Percentiles rank a stretch among this genome's conserved stretches.
phyloP scores from a whole-genome alignment of 139 green algal genomes.

The Haematococcus sp. region DNA sequence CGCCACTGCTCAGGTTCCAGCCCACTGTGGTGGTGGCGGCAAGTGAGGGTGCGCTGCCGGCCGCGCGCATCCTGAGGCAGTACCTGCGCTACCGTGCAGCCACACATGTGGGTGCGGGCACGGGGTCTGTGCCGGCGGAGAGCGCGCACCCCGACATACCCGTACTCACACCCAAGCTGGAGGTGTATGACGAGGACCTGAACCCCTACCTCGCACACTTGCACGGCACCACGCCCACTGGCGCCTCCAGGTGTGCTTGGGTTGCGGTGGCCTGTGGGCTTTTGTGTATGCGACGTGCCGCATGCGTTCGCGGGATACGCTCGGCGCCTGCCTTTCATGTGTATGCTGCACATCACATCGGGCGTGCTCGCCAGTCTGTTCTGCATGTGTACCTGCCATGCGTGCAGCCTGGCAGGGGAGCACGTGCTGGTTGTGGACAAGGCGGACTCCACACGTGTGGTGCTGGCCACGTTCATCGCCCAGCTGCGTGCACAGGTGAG shows the following conservation, averaged over 20 bases:
- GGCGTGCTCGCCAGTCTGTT: too few species aligned
- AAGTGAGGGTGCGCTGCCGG: conserved; percentile 3
- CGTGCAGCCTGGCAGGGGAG: conserved; percentile 8
- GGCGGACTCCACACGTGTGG: conserved; percentile 10
- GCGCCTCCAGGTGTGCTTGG: not conserved
- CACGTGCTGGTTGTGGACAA: conserved; percentile 25
- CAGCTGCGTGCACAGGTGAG: not conserved
- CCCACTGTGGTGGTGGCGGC: conserved; percentile 9
- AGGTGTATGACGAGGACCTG: conserved; percentile 24
- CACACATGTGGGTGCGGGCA: too few species aligned
- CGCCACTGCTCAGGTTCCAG: conserved; percentile 18
- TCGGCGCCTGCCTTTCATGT: too few species aligned
- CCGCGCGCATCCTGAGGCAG: conserved; percentile 12
- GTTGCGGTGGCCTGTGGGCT: too few species aligned
- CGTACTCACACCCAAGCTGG: conserved; percentile 9
- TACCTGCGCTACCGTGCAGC: conserved; percentile 9
- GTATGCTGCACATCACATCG: too few species aligned
- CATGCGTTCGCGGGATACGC: too few species aligned
- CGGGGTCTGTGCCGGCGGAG: too few species aligned
- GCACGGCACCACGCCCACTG: not conserved
- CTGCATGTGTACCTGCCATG: too few species aligned
- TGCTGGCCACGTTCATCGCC: conserved; percentile 15
- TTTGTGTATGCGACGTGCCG: too few species aligned
- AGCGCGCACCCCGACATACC: not conserved
- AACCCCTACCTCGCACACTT: conserved; percentile 21